Conservation (phyloP, 345 rosid genomes). For the Toxicodendron radicans region DNA sequence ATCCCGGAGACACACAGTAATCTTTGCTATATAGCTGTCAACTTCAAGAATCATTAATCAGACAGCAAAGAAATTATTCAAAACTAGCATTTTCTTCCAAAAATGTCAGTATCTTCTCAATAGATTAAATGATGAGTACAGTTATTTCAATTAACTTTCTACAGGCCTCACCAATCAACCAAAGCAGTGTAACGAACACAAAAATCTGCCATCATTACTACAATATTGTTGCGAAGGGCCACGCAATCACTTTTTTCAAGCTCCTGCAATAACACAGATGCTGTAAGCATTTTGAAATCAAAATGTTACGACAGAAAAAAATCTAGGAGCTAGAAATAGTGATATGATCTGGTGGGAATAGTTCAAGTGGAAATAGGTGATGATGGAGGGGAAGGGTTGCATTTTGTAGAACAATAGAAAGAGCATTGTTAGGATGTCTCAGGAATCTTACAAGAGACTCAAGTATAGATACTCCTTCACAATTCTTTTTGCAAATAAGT, state of each 20-base stretch:
- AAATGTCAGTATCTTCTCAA: slow-evolving; percentile 6
- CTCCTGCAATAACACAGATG: slow-evolving; percentile 52
- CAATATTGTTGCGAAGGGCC: slow-evolving; percentile 86
- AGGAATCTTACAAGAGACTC: not conserved
- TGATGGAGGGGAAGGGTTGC: not conserved
- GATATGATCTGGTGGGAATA: not conserved
- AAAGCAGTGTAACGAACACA: slow-evolving; percentile 90
- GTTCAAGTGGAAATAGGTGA: not conserved
- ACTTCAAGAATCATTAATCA: slow-evolving; percentile 27
- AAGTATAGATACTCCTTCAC: not conserved
- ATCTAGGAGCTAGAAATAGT: not conserved
- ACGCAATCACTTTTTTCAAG: slow-evolving; percentile 90
- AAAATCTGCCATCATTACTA: slow-evolving; percentile 86
- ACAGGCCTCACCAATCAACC: slow-evolving; percentile 80
- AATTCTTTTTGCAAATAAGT: not conserved
- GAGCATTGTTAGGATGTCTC: not conserved
- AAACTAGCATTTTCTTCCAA: not conserved
- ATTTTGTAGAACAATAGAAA: not conserved
- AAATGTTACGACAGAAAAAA: not conserved
- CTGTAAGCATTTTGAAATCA: not conserved
- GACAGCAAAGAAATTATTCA: slow-evolving; percentile 23
- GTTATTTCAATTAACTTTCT: slow-evolving; percentile 12
- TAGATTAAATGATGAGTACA: slow-evolving; percentile 2
- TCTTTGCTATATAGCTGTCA: slow-evolving; percentile 80
- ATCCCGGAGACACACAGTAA: slow-evolving; percentile 80